Evolutionary conservation across 1,284 basidiomycete genomes (phyloP).

Genomic region (Tilletia caries): DNA sequence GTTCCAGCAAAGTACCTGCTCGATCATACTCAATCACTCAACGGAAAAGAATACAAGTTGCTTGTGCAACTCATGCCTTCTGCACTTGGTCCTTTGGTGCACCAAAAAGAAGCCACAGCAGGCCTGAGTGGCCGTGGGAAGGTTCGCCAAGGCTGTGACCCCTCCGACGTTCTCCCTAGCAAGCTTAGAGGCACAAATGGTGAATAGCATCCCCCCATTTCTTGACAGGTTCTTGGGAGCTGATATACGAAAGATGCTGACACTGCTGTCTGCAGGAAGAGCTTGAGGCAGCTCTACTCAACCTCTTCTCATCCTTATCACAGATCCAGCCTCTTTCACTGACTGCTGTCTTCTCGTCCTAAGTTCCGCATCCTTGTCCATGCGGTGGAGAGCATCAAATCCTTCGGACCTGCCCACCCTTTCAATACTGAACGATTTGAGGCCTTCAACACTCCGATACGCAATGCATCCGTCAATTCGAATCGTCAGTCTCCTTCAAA

Average conservation of each 20-base stretch:
- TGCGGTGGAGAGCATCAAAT: not conserved
- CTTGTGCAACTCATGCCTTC: not conserved
- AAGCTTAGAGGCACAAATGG: no score
- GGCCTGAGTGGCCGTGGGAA: not conserved
- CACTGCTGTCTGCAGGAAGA: no score
- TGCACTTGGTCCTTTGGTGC: not conserved
- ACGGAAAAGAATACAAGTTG: not conserved
- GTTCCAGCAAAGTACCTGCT: not conserved
- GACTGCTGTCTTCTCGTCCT: no score
- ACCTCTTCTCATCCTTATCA: not conserved
- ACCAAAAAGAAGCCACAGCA: not conserved
- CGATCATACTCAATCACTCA: not conserved
- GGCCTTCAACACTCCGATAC: not conserved
- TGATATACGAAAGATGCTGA: no score
- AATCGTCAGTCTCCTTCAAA: not conserved
- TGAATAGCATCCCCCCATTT: no score
- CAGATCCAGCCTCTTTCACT: no score
- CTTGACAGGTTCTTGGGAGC: no score
- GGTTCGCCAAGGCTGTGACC: not conserved
- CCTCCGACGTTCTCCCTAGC: no score
- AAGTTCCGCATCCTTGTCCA: not conserved
- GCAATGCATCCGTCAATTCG: not conserved
- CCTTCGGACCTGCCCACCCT: not conserved
- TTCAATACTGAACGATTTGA: not conserved
- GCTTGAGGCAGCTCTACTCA: no score